Base-by-base conservation (phyloP, 2,329 filamentous ascomycete genomes). In the Mollisia scopiformis region DNA sequence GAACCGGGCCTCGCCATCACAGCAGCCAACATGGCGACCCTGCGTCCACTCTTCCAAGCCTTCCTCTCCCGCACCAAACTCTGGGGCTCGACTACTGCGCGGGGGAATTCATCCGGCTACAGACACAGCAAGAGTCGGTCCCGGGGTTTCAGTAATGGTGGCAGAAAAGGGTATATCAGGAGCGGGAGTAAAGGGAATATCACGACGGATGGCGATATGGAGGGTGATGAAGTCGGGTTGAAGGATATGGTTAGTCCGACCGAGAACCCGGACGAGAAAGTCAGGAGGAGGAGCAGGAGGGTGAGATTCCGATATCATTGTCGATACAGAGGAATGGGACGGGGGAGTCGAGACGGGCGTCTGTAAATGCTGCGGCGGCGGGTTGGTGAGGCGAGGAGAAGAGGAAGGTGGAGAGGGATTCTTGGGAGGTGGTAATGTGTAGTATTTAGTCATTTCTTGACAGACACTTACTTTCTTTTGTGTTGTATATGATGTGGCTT, bases 1-100 rank as follows among this genome's bases (percentile, higher is more conserved):
- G 68, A 71, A 55, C 56, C 62, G 30, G 64, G 66, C 30, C 67
- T 69, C 11, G 66, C 62, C 6, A 66, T 69, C 8, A 66, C 66
- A 6, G 66, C 67, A 14, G 64, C 62, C 3, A 61, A 62, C 13
- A 43, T 62, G 46, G 68, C 68, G 11, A 69, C 67, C 6, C 63
- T 70, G 2, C 67, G 67, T 13, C 67, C 67, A 13, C 59, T 70
- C 19, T 66, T 69, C 57, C 33, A 23, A 23, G 31, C 37, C 14
- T 63, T 52, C 51, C 31, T 60, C 16, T 59, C 57, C 14, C 56
- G 60, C 5, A 59, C 46, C 7, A 54, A 52, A 13, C 41, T 55
- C 2, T 55, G 50, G 50, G 51, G 57, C 3, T 49, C 31, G 14
- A 51, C 30, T 16, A 59, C 57, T 5, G 39, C 30, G 7, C n/a